Conservation (phyloP, 352 stramenopile species). For the Globisporangium mamillatum region DNA sequence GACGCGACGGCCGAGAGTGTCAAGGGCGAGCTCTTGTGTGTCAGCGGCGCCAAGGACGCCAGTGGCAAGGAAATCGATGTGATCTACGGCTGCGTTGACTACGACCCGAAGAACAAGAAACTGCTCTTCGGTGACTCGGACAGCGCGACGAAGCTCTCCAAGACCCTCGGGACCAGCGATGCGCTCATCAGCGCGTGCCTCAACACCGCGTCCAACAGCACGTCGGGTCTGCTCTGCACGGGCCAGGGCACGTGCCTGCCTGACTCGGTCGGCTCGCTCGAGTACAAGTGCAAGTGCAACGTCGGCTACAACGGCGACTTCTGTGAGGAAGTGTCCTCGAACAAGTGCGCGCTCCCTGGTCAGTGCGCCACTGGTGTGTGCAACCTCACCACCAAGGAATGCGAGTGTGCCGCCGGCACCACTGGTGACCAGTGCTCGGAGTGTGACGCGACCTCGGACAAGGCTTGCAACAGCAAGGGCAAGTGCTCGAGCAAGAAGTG, state of each 20-base stretch:
- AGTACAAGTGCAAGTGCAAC: slow-evolving; percentile 73
- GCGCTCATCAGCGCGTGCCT: slow-evolving; percentile 43
- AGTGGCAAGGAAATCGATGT: slow-evolving; percentile 42
- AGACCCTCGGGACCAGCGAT: slow-evolving; percentile 48
- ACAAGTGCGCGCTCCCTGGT: slow-evolving; percentile 70
- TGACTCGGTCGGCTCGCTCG: slow-evolving; percentile 30
- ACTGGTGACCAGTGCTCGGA: slow-evolving; percentile 71
- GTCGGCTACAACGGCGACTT: slow-evolving; percentile 63
- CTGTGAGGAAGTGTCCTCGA: slow-evolving; percentile 60
- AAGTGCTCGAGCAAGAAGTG: slow-evolving; percentile 54
- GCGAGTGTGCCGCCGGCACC: slow-evolving; percentile 58
- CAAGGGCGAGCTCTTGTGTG: slow-evolving; percentile 56
- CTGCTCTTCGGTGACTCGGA: slow-evolving; percentile 57
- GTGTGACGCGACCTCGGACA: slow-evolving; percentile 51
- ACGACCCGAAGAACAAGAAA: slow-evolving; percentile 45
- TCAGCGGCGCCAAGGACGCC: slow-evolving; percentile 39
- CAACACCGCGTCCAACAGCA: slow-evolving; percentile 45
- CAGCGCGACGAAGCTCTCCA: slow-evolving; percentile 43
- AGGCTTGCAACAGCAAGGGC: slow-evolving; percentile 63
- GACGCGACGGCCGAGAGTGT: slow-evolving; percentile 35
- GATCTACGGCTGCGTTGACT: slow-evolving; percentile 75
- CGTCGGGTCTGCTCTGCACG: slow-evolving; percentile 48
- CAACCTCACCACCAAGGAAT: slow-evolving; percentile 65
- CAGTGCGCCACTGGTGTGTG: slow-evolving; percentile 67
- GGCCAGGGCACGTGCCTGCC: slow-evolving; percentile 67